A percentile compares a stretch with the other conserved stretches of the same genome.
Evolutionary conservation across 2,329 filamentous ascomycete species (phyloP).

Genomic region (Talaromyces sp.): DNA sequence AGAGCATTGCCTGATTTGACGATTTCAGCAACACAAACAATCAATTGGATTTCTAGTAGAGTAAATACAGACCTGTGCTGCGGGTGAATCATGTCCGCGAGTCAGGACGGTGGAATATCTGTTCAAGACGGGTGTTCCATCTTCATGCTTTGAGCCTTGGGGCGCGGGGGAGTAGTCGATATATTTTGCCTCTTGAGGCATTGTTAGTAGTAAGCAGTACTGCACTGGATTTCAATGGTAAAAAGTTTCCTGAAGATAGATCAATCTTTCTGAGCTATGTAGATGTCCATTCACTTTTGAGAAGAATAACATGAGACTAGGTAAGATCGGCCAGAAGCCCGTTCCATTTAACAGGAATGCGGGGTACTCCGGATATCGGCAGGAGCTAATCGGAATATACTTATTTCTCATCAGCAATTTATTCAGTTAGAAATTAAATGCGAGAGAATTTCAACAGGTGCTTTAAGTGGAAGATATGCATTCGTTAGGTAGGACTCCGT

Average conservation of each 20-base stretch:
- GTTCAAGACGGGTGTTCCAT: slow-evolving; percentile 67
- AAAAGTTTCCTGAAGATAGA: neutral
- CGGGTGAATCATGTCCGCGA: slow-evolving; percentile 81
- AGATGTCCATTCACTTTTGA: neutral
- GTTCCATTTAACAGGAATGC: neutral
- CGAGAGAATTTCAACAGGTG: too few species aligned
- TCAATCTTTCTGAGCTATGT: neutral
- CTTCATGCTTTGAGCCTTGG: slow-evolving; percentile 45
- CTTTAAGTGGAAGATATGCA: too few species aligned
- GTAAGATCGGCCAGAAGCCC: slow-evolving; percentile 10
- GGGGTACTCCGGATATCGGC: neutral
- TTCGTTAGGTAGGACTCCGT: too few species aligned
- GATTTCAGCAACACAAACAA: neutral
- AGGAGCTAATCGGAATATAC: neutral
- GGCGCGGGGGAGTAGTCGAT: slow-evolving; percentile 54
- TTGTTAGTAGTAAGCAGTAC: slow-evolving; percentile 12
- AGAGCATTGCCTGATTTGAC: slow-evolving; percentile 73
- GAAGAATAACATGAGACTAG: neutral
- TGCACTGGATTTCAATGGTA: neutral
- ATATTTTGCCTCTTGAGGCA: slow-evolving; percentile 47
- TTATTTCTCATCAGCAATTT: neutral
- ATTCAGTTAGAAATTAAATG: too few species aligned
- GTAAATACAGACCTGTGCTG: slow-evolving; percentile 59
- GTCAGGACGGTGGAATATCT: slow-evolving; percentile 81
- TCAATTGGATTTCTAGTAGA: neutral